Conservation (phyloP, 495 filamentous ascomycete genomes). For the Talaromyces borbonicus region DNA sequence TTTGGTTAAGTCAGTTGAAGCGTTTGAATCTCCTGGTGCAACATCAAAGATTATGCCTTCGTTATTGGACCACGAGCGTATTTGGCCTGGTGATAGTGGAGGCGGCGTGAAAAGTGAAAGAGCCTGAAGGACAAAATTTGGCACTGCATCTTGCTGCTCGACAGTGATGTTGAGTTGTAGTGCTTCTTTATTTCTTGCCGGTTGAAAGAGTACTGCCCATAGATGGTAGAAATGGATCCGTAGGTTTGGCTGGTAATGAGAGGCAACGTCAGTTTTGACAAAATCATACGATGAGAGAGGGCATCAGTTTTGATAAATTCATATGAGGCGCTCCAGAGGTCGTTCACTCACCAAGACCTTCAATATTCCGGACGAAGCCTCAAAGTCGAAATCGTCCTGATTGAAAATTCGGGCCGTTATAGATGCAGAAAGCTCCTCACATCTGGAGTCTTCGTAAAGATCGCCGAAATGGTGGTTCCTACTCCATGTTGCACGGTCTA, state of each 20-base stretch:
- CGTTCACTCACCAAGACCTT: background rate
- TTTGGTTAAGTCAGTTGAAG: background rate
- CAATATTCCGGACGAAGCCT: background rate
- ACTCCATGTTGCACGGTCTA: background rate
- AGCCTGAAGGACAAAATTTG: background rate
- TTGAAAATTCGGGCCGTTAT: background rate
- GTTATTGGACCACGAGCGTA: too few relatives aligned
- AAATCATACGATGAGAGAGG: background rate
- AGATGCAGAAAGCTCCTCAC: background rate
- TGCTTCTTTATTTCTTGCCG: background rate
- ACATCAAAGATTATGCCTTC: too few relatives aligned
- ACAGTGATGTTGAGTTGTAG: background rate
- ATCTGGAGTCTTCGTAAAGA: background rate
- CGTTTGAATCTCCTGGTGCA: background rate
- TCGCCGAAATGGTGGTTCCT: background rate
- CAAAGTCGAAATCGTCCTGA: background rate
- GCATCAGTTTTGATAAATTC: background rate
- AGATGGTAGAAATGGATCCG: background rate
- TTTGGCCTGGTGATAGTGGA: background rate
- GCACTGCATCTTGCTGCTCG: background rate
- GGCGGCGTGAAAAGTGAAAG: background rate
- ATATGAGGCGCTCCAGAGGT: too few relatives aligned
- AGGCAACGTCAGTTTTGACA: background rate
- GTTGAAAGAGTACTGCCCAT: constrained; percentile 2
- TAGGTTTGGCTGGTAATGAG: background rate